Evolutionary conservation across 1,139 yeast species (phyloP), one percentile per base, ranked within the genome.

Genomic region (Magnusiomyces magnusii): DNA sequence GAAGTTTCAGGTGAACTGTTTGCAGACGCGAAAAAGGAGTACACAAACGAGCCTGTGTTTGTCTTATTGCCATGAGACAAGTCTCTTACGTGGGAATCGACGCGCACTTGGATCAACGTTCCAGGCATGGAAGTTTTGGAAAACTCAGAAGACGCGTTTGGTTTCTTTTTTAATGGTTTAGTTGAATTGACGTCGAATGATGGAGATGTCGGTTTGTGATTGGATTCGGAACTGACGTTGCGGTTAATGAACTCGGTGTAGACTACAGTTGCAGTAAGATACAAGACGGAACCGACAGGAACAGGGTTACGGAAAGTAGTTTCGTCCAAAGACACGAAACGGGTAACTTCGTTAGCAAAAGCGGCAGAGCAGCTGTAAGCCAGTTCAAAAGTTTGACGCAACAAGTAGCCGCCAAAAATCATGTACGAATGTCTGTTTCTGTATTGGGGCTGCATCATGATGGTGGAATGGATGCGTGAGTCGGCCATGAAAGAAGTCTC

Each of bases 401-500:
- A 81, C 68, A 91, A 76, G 69, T 91, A 91, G 31, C 97, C 97
- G 65, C 97, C 97, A 71, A 91, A 91, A 57, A 91, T 88, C 92
- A 91, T 90, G 73, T 87, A 88, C 13, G 95, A 87, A 70, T 91
- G 97, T 71, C 96, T 82, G 76, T 91, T 91, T 73, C 97, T 82
- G 75, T 90, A 91, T 75, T 91, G 97, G 1, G 97, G 97, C 75
- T 91, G 97, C 95, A 91, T 92, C 73, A 91, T 85, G 66, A 85
- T 78, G 5, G 97, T 88, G 9, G 95, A 87, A 58, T 80, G 77
- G 60, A 87, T 80, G 55, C 74, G 74, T 1, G 97, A 85, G 63
- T 88, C 85, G 60, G 81, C 79, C 95, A 89, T 88, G 67, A 62
- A 63, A 57, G 55, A 17, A 3, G 51, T 39, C n/a, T 59, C 60